Evolutionary conservation across 2,329 filamentous ascomycete species (phyloP).

Genomic region (Aspergillus sp.): DNA sequence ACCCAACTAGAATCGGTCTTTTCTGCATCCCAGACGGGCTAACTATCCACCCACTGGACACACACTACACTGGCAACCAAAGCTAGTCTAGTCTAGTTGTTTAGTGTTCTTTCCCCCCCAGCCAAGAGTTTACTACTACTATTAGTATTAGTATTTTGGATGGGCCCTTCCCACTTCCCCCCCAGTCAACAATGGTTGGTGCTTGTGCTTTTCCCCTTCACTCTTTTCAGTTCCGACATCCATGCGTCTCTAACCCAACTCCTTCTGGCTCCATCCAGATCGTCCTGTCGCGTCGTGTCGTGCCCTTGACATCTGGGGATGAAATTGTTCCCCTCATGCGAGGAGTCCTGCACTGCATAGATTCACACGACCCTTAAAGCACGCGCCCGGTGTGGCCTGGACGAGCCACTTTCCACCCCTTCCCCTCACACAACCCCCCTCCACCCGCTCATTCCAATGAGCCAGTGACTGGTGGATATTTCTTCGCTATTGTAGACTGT

Average conservation of each 20-base stretch:
- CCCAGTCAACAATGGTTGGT: conserved; percentile 3
- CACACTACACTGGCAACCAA: background rate
- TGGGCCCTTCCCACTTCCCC: background rate
- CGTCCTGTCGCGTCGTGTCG: background rate
- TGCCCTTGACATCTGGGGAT: background rate
- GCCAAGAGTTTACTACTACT: background rate
- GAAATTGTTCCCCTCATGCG: background rate
- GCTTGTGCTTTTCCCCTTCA: background rate
- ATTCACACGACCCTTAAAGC: background rate
- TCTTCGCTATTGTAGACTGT: conserved; percentile 44
- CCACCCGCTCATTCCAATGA: conserved; percentile 17
- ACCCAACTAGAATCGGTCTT: background rate
- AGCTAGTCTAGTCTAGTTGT: background rate
- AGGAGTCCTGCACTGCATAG: background rate
- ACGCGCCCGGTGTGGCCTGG: background rate
- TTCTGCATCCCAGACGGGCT: no score
- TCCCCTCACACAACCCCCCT: background rate
- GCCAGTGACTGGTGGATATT: conserved; percentile 11
- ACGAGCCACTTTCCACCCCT: background rate
- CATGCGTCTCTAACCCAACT: conserved; percentile 2
- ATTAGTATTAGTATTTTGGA: conserved; percentile 7
- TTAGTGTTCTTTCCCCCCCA: no score
- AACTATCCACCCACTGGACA: background rate
- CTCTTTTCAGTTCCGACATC: background rate
- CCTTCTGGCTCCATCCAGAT: conserved; percentile 1